Percentiles rank a stretch among this genome's conserved stretches.
phyloP scores from a whole-genome alignment of 176 grass and related monocot genomes.

The Oryza rufipogon region DNA sequence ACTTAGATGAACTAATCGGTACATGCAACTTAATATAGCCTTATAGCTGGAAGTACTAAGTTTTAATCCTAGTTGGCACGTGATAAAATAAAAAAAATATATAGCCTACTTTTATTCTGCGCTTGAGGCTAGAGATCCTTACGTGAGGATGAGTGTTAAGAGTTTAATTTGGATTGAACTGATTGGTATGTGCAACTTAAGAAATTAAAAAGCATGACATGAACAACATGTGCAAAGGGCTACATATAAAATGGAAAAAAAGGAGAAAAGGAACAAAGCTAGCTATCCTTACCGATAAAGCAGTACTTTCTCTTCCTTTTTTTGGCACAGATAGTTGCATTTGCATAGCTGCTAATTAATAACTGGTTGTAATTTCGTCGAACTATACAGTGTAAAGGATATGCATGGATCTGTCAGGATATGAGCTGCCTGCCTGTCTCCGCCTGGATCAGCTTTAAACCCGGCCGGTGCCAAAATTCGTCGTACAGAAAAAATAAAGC shows the following conservation, averaged over 20 bases:
- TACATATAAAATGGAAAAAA: neutral
- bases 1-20: too few species aligned
- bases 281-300: constrained; percentile 11
- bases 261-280: constrained; percentile 5
- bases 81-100: too few species aligned
- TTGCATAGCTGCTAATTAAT: neutral
- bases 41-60: too few species aligned
- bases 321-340: constrained; percentile 20
- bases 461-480: neutral
- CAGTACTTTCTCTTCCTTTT: neutral
- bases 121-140: too few species aligned
- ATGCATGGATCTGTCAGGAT: neutral
- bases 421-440: neutral
- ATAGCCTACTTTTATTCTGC: too few species aligned
- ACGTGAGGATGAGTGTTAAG: too few species aligned
- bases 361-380: constrained; percentile 1
- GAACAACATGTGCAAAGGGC: neutral
- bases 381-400: neutral
- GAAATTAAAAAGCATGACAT: neutral
- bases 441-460: neutral
- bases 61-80: too few species aligned
- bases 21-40: too few species aligned
- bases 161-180: too few species aligned
- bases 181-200: too few species aligned
- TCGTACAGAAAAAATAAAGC: constrained; percentile 1